Conservation (phyloP, 805 yeast species). For the Barnettozyma vustinii region DNA sequence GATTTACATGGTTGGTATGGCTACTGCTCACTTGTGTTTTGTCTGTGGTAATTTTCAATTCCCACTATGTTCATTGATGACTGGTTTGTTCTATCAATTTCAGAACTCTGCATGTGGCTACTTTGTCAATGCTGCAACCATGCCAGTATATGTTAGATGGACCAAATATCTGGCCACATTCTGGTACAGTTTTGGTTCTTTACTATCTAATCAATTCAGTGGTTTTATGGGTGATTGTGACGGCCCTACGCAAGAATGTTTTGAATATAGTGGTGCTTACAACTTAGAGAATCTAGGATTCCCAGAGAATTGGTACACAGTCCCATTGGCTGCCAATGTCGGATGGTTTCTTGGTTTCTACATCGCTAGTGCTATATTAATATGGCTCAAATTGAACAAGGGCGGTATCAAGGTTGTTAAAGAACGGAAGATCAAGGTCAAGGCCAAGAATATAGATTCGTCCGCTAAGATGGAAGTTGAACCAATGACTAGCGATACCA, state of each 20-base stretch:
- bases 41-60: conserved; percentile 18
- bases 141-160: conserved; percentile 87
- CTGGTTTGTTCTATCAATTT: conserved; percentile 29
- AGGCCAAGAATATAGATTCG: not conserved
- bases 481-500: not conserved
- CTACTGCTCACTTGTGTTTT: conserved; percentile 40
- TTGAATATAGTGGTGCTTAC: conserved; percentile 48
- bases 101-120: conserved; percentile 80
- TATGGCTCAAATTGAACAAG: conserved; percentile 35
- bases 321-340: conserved; percentile 56
- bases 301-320: conserved; percentile 55
- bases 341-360: conserved; percentile 57
- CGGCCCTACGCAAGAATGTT: conserved; percentile 40
- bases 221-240: conserved; percentile 56
- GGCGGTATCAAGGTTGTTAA: conserved; percentile 17
- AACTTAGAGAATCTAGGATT: conserved; percentile 56
- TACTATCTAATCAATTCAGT: conserved; percentile 57
- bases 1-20: conserved; percentile 49
- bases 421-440: conserved; percentile 7
- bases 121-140: conserved; percentile 61
- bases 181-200: conserved; percentile 72
- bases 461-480: not conserved
- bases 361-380: conserved; percentile 42
- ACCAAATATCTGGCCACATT: conserved; percentile 63
- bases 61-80: conserved; percentile 15